These are phyloP conservation scores for Lodderomyces margitis DNA, from an alignment of 1,139 yeast genomes.

Conservation along the genomic window DNA sequence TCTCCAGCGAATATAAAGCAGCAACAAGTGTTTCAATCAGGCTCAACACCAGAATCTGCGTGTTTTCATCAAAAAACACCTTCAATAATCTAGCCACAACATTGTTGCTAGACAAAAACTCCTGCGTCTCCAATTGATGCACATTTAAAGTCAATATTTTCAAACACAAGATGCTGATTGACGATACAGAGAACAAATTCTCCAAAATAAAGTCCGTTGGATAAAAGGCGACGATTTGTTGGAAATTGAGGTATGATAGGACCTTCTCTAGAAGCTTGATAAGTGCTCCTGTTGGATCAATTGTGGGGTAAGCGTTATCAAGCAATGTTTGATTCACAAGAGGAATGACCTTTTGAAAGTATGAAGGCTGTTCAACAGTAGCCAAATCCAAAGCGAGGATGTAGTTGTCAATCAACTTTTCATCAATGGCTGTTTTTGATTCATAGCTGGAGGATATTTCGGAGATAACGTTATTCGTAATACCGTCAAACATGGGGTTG, in stretches of 20 bases:
- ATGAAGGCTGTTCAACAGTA: constrained; percentile 3
- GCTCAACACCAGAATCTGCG: constrained; percentile 17
- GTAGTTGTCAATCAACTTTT: constrained; percentile 13
- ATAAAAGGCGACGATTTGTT: constrained; percentile 20
- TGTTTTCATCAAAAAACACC: constrained; percentile 10
- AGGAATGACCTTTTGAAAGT: constrained; percentile 10
- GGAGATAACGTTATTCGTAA: not conserved
- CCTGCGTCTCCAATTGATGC: constrained; percentile 17
- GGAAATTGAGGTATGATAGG: constrained; percentile 19
- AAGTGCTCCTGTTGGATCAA: constrained; percentile 23
- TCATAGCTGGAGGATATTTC: constrained; percentile 6
- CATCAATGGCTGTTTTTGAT: constrained; percentile 10
- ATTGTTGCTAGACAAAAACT: constrained; percentile 17
- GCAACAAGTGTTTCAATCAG: constrained; percentile 22
- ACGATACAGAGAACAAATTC: constrained; percentile 14
- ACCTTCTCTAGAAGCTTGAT: constrained; percentile 24
- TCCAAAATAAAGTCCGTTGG: constrained; percentile 22
- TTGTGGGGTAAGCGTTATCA: constrained; percentile 16
- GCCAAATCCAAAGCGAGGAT: constrained; percentile 10
- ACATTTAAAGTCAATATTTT: constrained; percentile 20
- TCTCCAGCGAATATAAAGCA: constrained; percentile 8
- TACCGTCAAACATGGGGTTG: not conserved
- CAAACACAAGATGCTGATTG: constrained; percentile 19
- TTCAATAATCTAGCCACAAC: constrained; percentile 9
- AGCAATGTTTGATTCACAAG: constrained; percentile 14